phyloP scores from a whole-genome alignment of 2,329 filamentous ascomycete genomes.

The Hypoxylon sp. region DNA sequence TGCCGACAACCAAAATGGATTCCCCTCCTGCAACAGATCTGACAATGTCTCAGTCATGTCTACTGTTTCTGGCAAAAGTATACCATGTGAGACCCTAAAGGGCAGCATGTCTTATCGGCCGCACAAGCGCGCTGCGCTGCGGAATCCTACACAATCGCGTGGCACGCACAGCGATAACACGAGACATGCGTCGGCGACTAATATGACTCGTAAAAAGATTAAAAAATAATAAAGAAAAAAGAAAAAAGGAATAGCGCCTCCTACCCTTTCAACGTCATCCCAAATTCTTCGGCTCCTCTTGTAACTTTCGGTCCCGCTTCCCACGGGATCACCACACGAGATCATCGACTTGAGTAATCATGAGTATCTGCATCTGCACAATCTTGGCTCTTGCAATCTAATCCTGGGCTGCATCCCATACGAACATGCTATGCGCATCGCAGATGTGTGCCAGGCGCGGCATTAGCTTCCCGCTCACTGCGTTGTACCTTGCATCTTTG shows the following conservation, averaged over 20 bases:
- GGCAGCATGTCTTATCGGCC: constrained; percentile 27
- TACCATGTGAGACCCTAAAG: constrained; percentile 17
- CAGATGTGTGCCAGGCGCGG: constrained; percentile 25
- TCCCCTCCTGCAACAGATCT: constrained; percentile 26
- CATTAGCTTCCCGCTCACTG: constrained; percentile 26
- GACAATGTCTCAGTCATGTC: constrained; percentile 23
- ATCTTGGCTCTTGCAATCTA: constrained; percentile 20
- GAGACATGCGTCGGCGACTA: constrained; percentile 21
- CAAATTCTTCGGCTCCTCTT: constrained; percentile 3
- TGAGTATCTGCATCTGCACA: constrained; percentile 21
- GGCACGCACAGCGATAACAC: constrained; percentile 29
- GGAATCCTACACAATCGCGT: constrained; percentile 40
- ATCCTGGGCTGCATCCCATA: constrained; percentile 17
- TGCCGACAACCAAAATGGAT: constrained; percentile 30
- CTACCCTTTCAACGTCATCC: constrained; percentile 32
- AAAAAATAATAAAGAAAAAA: no score
- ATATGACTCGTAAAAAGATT: constrained; percentile 17
- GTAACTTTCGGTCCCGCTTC: constrained; percentile 13
- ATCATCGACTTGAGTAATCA: constrained; percentile 21
- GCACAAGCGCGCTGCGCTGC: constrained; percentile 33
- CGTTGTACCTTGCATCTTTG: constrained; percentile 28
- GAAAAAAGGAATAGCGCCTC: constrained; percentile 17
- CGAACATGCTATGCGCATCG: constrained; percentile 9
- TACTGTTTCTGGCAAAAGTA: constrained; percentile 24
- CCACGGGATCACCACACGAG: constrained; percentile 22